phyloP scores from a whole-genome alignment of 192 early-diverging fungal species.

The Spinellus fusiger region DNA sequence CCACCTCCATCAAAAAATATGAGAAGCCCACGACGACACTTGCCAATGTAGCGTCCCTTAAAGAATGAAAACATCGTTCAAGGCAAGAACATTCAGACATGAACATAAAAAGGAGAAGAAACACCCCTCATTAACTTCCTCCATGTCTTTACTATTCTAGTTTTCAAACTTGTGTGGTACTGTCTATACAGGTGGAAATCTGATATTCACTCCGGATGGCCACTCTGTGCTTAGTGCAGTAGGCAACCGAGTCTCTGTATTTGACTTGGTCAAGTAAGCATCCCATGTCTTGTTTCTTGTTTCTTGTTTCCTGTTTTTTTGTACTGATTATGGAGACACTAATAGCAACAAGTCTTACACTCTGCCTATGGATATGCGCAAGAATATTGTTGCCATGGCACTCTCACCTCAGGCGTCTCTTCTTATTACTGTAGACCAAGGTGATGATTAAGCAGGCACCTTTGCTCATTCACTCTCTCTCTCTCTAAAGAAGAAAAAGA shows the following conservation, averaged over 20 bases:
- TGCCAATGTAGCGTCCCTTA: background rate
- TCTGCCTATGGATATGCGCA: constrained; percentile 89
- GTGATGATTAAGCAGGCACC: too few species aligned
- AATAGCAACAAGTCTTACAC: constrained; percentile 87
- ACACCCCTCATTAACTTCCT: background rate
- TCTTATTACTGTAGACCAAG: constrained; percentile 90
- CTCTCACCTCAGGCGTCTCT: constrained; percentile 84
- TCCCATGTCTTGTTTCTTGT: background rate
- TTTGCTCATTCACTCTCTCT: too few species aligned
- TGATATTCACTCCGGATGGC: constrained; percentile 92
- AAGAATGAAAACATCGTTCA: constrained; percentile 26
- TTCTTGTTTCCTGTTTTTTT: constrained; percentile 1
- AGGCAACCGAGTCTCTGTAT: constrained; percentile 92
- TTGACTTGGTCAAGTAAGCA: constrained; percentile 88
- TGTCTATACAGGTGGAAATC: constrained; percentile 94
- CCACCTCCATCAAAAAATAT: background rate
- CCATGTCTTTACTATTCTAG: constrained; percentile 35
- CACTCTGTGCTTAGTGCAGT: constrained; percentile 92
- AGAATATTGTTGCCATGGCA: constrained; percentile 84
- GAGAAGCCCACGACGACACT: background rate
- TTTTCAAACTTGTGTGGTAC: constrained; percentile 98
- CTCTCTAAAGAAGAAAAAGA: too few species aligned
- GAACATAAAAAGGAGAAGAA: background rate
- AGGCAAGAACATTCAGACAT: background rate
- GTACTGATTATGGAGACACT: constrained; percentile 10